Base-by-base conservation (phyloP, 805 yeast species). In the Pichia occidentalis region DNA sequence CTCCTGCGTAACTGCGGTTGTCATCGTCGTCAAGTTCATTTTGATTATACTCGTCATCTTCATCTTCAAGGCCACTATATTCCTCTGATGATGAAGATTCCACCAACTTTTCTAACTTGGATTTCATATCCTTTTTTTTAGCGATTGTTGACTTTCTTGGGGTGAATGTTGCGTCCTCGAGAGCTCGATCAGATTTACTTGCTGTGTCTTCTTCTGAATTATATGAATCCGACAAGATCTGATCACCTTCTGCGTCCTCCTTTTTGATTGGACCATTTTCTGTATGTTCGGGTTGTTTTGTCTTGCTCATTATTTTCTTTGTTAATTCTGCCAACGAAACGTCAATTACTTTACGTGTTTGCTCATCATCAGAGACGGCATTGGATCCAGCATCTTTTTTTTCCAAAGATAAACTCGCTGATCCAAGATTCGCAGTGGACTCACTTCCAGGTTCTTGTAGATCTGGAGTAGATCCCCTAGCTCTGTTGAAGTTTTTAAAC, bases 301-400 rank as follows among this genome's bases (percentile, higher is more conserved):
- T 24, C 21, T 34, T 33, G 11, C 46, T 32, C 36, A 44, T 46
- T 10, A 48, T 40, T 9, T 45, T 44, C 25, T 32, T 30, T 5
- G 50, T 46, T 23, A 48, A 26, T 16, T 44, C 44, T n/a, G 40
- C 47, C 6, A 44, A 30, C 2, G 51, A 45, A 7, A 46, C 44
- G 21, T 40, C 32, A 21, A 32, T 34, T 14, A 27, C 23, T 19
- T 35, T 34, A 20, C 34, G 16, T 31, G 25, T 31, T 31, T 19
- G 23, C 34, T 28, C 33, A 24, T 22, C 29, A 19, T 27, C 28
- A 12, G 28, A 27, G 8, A 21, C 29, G n/a, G 29, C 22, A 12
- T 33, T 19, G n/a, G 34, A 30, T 11, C 17, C 29, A n/a, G 7
- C 22, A 22, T 25, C 18, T 7, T 22, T 37, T 16, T 22, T 14